These are phyloP conservation scores for Quercus cerris DNA, from an alignment of 306 rosid genomes.

Conservation along the genomic window DNA sequence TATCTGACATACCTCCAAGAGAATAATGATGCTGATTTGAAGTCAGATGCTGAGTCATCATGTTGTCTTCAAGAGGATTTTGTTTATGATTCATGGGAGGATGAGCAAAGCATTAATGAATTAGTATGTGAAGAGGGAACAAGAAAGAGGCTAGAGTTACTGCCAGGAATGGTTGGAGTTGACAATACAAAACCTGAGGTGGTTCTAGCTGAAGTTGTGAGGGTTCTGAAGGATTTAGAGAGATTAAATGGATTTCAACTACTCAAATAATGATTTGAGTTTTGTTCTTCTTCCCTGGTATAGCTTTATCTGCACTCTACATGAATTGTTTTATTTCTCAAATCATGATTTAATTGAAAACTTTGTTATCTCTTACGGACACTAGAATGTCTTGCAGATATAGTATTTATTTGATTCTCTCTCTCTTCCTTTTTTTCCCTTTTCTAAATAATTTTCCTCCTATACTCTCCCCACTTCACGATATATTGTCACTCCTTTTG, in stretches of 20 bases:
- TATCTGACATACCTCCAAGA: neutral
- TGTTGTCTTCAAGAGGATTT: neutral
- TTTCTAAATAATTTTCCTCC: too few species aligned
- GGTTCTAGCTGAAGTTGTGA: conserved; percentile 39
- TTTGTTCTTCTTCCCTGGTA: neutral
- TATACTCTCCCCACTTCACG: too few species aligned
- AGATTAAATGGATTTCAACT: neutral
- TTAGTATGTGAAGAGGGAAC: conserved; percentile 23
- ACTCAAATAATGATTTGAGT: neutral
- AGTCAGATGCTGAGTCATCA: neutral
- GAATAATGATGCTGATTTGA: conserved; percentile 14
- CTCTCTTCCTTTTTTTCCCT: too few species aligned
- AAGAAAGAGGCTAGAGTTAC: conserved; percentile 30
- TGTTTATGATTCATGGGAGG: neutral
- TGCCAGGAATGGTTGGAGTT: conserved; percentile 45
- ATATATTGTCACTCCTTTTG: too few species aligned
- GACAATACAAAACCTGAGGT: conserved; percentile 20
- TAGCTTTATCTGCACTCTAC: neutral
- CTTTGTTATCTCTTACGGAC: too few species aligned
- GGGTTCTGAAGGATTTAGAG: conserved; percentile 29
- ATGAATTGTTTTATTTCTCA: too few species aligned
- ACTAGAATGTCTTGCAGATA: too few species aligned
- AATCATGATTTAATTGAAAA: too few species aligned
- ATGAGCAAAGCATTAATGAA: conserved; percentile 9
- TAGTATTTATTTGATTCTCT: too few species aligned